Evolutionary conservation across 208 protist genomes (phyloP).

Genomic region (Trypanosoma melophagium): DNA sequence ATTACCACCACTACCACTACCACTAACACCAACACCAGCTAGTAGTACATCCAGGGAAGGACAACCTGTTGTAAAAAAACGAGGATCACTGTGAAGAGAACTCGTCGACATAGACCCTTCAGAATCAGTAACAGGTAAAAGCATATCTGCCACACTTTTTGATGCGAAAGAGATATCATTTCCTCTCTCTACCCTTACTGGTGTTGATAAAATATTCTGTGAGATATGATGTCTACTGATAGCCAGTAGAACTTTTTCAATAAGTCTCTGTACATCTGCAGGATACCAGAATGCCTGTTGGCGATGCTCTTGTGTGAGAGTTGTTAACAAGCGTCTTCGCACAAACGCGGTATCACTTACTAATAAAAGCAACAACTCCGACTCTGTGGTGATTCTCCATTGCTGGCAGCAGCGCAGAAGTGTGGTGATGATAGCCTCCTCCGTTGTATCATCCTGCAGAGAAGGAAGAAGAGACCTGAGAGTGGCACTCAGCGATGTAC

Average conservation of each 20-base stretch:
- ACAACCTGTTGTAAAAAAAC: conserved; percentile 44
- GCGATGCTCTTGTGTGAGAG: background rate
- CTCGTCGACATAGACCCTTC: background rate
- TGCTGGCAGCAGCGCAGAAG: conserved; percentile 21
- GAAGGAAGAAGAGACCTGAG: conserved; percentile 2
- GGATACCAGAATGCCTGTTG: background rate
- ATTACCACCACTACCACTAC: too few species aligned
- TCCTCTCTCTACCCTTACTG: background rate
- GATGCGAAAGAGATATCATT: conserved; percentile 4
- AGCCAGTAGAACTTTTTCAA: conserved; percentile 11
- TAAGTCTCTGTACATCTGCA: conserved; percentile 16
- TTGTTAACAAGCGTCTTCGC: background rate
- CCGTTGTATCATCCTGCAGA: background rate
- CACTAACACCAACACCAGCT: conserved; percentile 13
- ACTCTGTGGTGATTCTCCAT: conserved; percentile 3
- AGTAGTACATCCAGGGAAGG: conserved; percentile 33
- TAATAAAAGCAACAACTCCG: conserved; percentile 23
- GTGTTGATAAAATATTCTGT: background rate
- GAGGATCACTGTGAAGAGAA: background rate
- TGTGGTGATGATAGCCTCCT: background rate
- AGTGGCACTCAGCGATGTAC: background rate
- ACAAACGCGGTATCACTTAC: conserved; percentile 12
- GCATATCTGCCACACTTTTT: conserved; percentile 12
- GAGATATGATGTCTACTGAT: conserved; percentile 20
- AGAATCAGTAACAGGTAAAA: background rate